These are phyloP conservation scores for Calonectria hawksworthii DNA, from an alignment of 2,329 filamentous ascomycete species.

Conservation along the genomic window DNA sequence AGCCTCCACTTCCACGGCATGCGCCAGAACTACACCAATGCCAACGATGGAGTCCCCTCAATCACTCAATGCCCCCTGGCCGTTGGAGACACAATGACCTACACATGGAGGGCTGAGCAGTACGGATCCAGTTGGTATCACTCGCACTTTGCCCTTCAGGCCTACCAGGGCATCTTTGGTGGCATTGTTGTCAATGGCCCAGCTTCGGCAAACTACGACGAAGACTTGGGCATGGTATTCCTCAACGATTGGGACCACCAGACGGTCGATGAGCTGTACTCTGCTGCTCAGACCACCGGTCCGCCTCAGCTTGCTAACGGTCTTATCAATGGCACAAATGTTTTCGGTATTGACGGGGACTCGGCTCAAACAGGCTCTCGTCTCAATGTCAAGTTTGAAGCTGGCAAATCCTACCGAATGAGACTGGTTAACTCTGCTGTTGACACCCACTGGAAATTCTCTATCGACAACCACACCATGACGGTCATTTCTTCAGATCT, in stretches of 20 bases:
- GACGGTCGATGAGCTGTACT: background rate
- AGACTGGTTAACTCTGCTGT: conserved; percentile 61
- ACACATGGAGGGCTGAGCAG: background rate
- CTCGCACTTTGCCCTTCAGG: conserved; percentile 1
- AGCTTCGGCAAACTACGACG: background rate
- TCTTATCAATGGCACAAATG: background rate
- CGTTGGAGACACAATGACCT: background rate
- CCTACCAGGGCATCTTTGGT: background rate
- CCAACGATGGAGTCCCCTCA: background rate
- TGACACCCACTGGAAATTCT: conserved; percentile 59
- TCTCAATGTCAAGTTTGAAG: conserved; percentile 14
- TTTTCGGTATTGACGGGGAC: background rate
- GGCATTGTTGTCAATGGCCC: background rate
- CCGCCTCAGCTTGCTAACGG: background rate
- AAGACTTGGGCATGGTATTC: background rate
- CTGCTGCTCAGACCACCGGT: background rate
- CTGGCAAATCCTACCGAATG: conserved; percentile 59
- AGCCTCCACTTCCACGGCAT: background rate
- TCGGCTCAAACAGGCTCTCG: background rate
- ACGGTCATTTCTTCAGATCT: conserved; percentile 70
- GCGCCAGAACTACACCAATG: conserved; percentile 1
- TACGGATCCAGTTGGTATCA: background rate
- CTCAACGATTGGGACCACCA: background rate
- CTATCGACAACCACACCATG: conserved; percentile 68
- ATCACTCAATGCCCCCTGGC: background rate